Base-by-base conservation (phyloP, 305 asterid genomes). In the Lippia alba region DNA sequence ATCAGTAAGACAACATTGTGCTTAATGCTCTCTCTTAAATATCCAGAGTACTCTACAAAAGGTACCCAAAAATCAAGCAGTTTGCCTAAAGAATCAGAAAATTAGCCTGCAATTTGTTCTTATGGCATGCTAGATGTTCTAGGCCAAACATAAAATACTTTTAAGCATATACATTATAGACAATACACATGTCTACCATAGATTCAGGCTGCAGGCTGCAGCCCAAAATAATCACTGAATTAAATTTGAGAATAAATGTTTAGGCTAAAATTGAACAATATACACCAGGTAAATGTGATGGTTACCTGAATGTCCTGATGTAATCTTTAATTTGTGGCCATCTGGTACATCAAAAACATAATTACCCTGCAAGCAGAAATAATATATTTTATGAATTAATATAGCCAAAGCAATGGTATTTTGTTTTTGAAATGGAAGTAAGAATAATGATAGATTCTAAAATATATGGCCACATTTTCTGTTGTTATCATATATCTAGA, bases 271-370 rank as follows among this genome's bases (percentile, higher is more conserved):
- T 45, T 61, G 65, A 73, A 61, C 68, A 44, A 58, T 17, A 65
- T 48, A 61, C 70, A 39, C 66, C 61, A 32, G 24, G 53, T 24
- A 55, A 56, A 76, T 34, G 48, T 41, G 74, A 56, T 36, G 66
- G 56, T 63, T 74, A 94, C 99, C 99, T 86, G 97, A 82, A 74
- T 72, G 62, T 77, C 96, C 96, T 40, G 89, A 70, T 54, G 94
- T 84, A 50, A 94, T 81, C 73, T 75, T 81, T 96, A 94, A 68
- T 77, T 72, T 90, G 86, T 91, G 84, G 79, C 96, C 97, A 88
- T 92, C 96, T 16, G 98, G 92, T 78, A 95, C 98, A 66, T 92
- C 96, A 80, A 90, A 92, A 16, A 89, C 85, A 77, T 87, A 80
- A 84, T 90, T 79, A 2, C 99, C 98, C 99, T 95, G 89, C 81